A percentile compares a stretch with the other conserved stretches of the same genome.
Evolutionary conservation across 306 rosid genomes (phyloP).

Genomic region (Trichosanthes truncata): DNA sequence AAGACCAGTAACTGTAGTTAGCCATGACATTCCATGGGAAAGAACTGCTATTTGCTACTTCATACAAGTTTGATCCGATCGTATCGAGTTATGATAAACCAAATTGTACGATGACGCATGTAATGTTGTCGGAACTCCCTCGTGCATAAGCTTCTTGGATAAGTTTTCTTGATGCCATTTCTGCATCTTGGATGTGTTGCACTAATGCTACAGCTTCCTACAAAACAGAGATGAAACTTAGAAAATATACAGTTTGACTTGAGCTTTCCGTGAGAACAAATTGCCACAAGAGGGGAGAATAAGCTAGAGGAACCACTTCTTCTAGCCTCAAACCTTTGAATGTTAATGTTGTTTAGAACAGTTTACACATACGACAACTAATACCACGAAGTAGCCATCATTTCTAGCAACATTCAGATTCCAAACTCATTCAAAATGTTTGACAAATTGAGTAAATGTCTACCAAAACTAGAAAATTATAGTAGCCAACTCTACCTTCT

Average conservation of each 20-base stretch:
- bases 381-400: background rate
- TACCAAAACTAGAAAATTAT: background rate
- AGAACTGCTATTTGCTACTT: background rate
- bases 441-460: background rate
- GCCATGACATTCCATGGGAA: background rate
- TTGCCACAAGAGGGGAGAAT: background rate
- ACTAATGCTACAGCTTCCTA: slow-evolving; percentile 76
- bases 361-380: background rate
- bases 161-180: slow-evolving; percentile 64
- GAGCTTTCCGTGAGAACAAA: background rate
- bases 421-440: background rate
- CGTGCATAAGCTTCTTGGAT: slow-evolving; percentile 60
- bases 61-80: background rate
- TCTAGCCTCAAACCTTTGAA: background rate
- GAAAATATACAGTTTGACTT: background rate
- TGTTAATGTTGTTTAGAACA: background rate
- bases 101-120: slow-evolving; percentile 78
- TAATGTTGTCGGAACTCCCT: slow-evolving; percentile 88
- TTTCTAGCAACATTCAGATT: background rate
- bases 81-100: slow-evolving; percentile 33
- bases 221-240: background rate
- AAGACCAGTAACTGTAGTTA: background rate
- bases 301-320: background rate
- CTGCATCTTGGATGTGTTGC: slow-evolving; percentile 58
- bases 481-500: background rate